These are phyloP conservation scores for Moricandia moricandioides DNA, from an alignment of 345 rosid species.

Conservation along the genomic window DNA sequence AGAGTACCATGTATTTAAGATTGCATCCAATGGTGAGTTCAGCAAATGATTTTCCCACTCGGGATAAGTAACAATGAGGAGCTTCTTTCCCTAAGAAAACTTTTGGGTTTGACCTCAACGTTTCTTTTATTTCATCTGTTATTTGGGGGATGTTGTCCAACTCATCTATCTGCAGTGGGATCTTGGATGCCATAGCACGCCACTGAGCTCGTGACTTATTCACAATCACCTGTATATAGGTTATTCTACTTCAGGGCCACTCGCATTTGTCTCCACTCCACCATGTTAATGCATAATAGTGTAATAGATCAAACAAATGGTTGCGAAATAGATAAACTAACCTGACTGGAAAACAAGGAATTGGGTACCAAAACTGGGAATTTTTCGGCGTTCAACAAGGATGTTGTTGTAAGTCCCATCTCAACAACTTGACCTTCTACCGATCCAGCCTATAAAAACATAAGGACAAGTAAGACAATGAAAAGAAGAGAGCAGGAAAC, in stretches of 20 bases:
- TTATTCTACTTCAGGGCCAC: neutral
- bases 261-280: neutral
- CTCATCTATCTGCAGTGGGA: constrained; percentile 67
- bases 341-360: constrained; percentile 97
- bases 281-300: neutral
- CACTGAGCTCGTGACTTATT: constrained; percentile 87
- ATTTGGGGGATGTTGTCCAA: constrained; percentile 67
- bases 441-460: constrained; percentile 68
- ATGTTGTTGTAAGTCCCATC: constrained; percentile 85
- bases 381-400: constrained; percentile 70
- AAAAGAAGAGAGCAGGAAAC: neutral
- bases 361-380: constrained; percentile 89
- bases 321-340: constrained; percentile 10
- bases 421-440: constrained; percentile 92
- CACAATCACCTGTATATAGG: constrained; percentile 61
- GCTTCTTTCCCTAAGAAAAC: constrained; percentile 78
- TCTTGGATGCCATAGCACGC: constrained; percentile 59
- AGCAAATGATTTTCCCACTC: constrained; percentile 62
- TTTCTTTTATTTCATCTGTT: constrained; percentile 68
- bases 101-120: constrained; percentile 56
- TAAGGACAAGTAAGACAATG: neutral
- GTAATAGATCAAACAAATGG: neutral
- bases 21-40: constrained; percentile 86
- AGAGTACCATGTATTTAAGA: constrained; percentile 67
- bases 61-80: constrained; percentile 80